Percentiles rank a stretch among this genome's conserved stretches.
phyloP scores from a whole-genome alignment of 495 filamentous ascomycete genomes.

The Pseudotulostoma volvatum region DNA sequence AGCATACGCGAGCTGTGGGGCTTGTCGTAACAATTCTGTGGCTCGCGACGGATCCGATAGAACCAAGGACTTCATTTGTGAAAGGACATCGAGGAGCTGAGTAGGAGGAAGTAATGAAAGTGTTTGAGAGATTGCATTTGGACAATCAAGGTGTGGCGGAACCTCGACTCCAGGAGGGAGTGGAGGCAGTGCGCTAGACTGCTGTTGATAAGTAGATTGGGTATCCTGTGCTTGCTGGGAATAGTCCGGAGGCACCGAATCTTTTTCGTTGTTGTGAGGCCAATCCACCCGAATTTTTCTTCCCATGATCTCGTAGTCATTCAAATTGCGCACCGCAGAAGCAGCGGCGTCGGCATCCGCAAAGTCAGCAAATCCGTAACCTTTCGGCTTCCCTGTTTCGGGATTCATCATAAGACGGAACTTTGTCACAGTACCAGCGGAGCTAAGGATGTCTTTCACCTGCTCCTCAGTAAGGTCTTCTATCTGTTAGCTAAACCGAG shows the following conservation, averaged over 20 bases:
- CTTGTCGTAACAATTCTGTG: slow-evolving; percentile 71
- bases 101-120: slow-evolving; percentile 69
- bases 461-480: slow-evolving; percentile 85
- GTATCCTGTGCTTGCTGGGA: slow-evolving; percentile 16
- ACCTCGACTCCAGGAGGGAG: slow-evolving; percentile 75
- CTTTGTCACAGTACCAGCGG: slow-evolving; percentile 73
- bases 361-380: slow-evolving; percentile 92
- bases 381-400: slow-evolving; percentile 87
- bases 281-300: slow-evolving; percentile 90
- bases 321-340: slow-evolving; percentile 87
- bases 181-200: slow-evolving; percentile 43
- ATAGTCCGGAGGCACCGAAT: slow-evolving; percentile 44
- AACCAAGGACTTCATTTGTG: slow-evolving; percentile 83
- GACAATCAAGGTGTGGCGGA: slow-evolving; percentile 60
- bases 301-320: slow-evolving; percentile 92
- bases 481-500: slow-evolving; percentile 5
- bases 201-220: slow-evolving; percentile 20
- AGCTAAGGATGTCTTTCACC: slow-evolving; percentile 78
- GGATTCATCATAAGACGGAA: slow-evolving; percentile 93
- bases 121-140: slow-evolving; percentile 81
- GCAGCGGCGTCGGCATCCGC: slow-evolving; percentile 80
- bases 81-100: slow-evolving; percentile 85
- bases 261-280: slow-evolving; percentile 73
- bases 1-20: slow-evolving; percentile 86
- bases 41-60: slow-evolving; percentile 68